Evolutionary conservation across 2,329 filamentous ascomycete species (phyloP).

Genomic region (Chaetomiaceae sp.): DNA sequence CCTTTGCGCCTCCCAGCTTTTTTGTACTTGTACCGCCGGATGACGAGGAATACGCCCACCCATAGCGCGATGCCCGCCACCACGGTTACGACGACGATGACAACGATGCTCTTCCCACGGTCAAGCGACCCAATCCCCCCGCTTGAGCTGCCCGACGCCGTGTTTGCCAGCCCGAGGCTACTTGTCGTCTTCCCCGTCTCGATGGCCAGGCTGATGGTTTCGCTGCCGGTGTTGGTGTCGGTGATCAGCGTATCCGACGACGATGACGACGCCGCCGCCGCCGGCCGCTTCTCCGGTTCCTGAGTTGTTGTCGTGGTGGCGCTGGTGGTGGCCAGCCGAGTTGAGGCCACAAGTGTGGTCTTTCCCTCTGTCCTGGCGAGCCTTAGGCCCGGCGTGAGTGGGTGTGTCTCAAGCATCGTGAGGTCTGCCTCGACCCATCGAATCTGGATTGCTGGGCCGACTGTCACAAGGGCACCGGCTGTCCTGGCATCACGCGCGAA

Average conservation of each 20-base stretch:
- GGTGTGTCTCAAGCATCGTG: constrained; percentile 34
- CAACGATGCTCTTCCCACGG: constrained; percentile 15
- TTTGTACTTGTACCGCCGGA: constrained; percentile 19
- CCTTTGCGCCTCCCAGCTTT: not conserved
- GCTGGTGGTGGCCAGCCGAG: constrained; percentile 1
- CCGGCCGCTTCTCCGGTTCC: not conserved
- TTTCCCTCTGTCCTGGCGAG: constrained; percentile 16
- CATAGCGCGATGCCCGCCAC: constrained; percentile 14
- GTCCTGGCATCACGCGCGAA: constrained; percentile 25
- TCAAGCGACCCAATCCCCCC: constrained; percentile 10
- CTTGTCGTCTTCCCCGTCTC: not conserved
- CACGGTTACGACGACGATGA: constrained; percentile 24
- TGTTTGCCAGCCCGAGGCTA: not conserved
- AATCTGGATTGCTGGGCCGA: constrained; percentile 38
- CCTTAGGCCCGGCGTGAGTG: constrained; percentile 32
- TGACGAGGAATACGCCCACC: constrained; percentile 14
- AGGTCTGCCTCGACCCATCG: constrained; percentile 36
- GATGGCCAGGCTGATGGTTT: not conserved
- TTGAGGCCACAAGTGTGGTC: not conserved
- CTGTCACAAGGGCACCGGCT: constrained; percentile 25
- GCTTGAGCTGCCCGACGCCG: not conserved
- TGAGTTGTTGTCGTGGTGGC: not conserved
- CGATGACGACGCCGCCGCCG: not conserved
- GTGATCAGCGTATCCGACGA: not conserved
- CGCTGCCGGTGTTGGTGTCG: not conserved